Evolutionary conservation across 2,329 filamentous ascomycete genomes (phyloP).

Genomic region (Rhytidhysteron rufulum): DNA sequence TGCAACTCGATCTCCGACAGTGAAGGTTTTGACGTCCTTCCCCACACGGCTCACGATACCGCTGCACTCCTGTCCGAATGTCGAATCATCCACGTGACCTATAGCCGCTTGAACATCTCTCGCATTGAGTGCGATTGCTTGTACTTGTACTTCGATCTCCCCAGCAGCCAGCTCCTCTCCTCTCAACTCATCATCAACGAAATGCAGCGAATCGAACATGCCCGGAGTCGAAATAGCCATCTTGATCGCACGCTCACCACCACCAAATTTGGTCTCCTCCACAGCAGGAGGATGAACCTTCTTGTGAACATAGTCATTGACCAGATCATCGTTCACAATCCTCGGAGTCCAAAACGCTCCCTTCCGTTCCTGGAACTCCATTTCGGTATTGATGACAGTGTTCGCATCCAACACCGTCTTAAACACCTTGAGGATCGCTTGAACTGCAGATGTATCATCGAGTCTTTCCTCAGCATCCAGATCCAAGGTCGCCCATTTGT

Average conservation of each 20-base stretch:
- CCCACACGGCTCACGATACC: conserved; percentile 6
- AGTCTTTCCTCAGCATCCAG: conserved; percentile 9
- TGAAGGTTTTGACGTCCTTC: not conserved
- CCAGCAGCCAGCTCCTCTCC: conserved; percentile 3
- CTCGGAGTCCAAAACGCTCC: conserved; percentile 14
- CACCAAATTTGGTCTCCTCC: conserved; percentile 12
- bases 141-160: conserved; percentile 5
- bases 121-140: conserved; percentile 8
- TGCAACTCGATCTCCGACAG: conserved; percentile 9
- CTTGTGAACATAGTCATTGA: conserved; percentile 21
- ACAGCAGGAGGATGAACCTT: conserved; percentile 14
- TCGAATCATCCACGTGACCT: conserved; percentile 7
- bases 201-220: conserved; percentile 14
- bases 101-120: conserved; percentile 12
- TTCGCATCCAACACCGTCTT: conserved; percentile 4
- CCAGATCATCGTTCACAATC: conserved; percentile 13
- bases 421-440: conserved; percentile 12
- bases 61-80: conserved; percentile 8
- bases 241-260: conserved; percentile 11
- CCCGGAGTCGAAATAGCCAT: conserved; percentile 12
- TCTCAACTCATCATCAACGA: conserved; percentile 12
- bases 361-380: conserved; percentile 15
- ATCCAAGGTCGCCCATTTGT: conserved; percentile 14
- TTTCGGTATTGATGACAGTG: conserved; percentile 7
- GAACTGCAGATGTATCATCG: conserved; percentile 3